Conservation (phyloP, 345 rosid genomes). For the Lenwebbia sp. region DNA sequence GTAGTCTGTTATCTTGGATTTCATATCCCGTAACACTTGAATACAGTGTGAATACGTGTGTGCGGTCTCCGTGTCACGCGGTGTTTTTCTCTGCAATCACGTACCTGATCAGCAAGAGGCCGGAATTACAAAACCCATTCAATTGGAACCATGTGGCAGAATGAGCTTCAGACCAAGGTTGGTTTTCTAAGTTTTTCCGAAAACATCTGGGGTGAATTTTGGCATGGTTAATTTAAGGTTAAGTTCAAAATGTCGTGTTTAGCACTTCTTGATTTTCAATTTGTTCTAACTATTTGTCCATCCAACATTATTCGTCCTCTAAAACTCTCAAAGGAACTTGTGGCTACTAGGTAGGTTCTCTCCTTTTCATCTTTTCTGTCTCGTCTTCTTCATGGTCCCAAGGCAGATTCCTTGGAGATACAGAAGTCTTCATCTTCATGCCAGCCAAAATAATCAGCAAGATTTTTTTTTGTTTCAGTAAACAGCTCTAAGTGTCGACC, state of each 20-base stretch:
- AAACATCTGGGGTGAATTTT: not conserved
- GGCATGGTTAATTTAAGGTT: not conserved
- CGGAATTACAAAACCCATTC: no score
- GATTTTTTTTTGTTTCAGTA: no score
- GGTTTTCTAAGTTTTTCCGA: not conserved
- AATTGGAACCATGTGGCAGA: no score
- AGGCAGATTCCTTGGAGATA: not conserved
- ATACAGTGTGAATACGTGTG: accelerated
- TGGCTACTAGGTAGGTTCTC: not conserved
- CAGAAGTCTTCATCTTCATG: no score
- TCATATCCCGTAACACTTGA: not conserved
- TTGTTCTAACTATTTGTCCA: not conserved
- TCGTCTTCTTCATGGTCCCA: not conserved
- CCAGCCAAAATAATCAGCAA: no score
- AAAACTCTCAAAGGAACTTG: not conserved
- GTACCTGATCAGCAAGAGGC: no score
- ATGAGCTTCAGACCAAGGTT: no score
- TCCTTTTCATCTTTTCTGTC: not conserved
- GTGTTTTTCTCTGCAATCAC: no score
- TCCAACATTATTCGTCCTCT: not conserved
- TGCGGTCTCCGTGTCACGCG: not conserved
- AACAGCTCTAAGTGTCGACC: no score
- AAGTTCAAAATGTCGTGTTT: not conserved
- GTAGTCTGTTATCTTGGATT: not conserved
- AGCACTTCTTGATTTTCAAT: not conserved